Evolutionary conservation across 2,329 filamentous ascomycete genomes (phyloP), one percentile per base, ranked within the genome.

Genomic region (Emmonsia crescens): DNA sequence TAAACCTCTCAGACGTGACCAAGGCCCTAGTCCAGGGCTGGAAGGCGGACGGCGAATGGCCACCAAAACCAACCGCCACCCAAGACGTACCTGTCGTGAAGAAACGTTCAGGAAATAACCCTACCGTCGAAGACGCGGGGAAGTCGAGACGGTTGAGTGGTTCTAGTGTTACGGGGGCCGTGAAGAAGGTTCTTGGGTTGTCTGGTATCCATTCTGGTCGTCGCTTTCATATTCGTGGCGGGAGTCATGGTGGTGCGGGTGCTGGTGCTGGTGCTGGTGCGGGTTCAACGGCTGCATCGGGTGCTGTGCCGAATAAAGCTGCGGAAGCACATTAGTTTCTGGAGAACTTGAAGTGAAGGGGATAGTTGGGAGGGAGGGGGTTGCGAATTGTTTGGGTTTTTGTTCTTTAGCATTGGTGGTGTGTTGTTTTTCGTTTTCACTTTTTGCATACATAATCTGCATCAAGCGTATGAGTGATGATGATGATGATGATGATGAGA

Each of bases 21-120:
- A 83, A 85, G 10, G 85, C 89, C 14, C 89, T 93, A 66, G 91
- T 97, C 0, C 82, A 88, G 33, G 93, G 93, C 51, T 96, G 93
- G 93, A 96, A 95, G 74, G 83, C 89, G 48, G 90, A 94, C 68
- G 92, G 91, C 19, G 90, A 96, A 74, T 97, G 93, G 93, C 92
- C 93, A 4, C 90, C 89, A 1, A 84, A 83, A 66, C 73, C 80
- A 0, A 76, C 77, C 21, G 69, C 81, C 55, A 67, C 79, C 5
- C 63, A 63, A 24, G 64, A 68, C 46, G 63, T 68, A 3, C 64
- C 61, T 5, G 60, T 62, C 5, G 57, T 59, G 29, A 66, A 55
- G 54, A 60, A 62, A 49, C 14, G 24, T 8, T 10, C 14, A 36
- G 51, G 16, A n/a, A 54, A 54, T 33, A 54, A 33, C n/a, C 27